Base-by-base conservation (phyloP, 176 grass and related monocot genomes). In the Rhynchospora pubera region DNA sequence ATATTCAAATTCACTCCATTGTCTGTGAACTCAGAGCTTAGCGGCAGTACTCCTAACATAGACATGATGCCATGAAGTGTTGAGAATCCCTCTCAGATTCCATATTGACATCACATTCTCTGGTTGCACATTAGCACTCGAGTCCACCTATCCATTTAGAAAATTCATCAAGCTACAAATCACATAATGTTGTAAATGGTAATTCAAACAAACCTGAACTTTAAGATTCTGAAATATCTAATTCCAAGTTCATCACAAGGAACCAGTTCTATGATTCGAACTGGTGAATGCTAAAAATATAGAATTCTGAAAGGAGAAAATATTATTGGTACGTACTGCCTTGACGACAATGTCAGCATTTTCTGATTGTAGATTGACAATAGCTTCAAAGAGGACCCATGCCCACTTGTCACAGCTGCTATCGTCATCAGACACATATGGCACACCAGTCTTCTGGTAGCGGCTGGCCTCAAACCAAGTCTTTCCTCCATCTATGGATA, bases 11-110 rank as follows among this genome's bases (percentile, higher is more conserved):
- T 61, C 28, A 47, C 16, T 63, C 62, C 10, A 4, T 42, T 47
- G 34, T 23, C 18, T 63, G 78, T 76, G 7, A 18, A 60, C 62
- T 82, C 47, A 82, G 62, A 82, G 79, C 61, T 82, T 82, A 82
- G 79, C 59, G 19, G 61, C 57, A 82, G 44, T 53, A 61, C 43
- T 64, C 44, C 47, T 82, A 51, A 95, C 84, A 81, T 85, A 83
- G 59, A 97, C 87, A 32, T 90, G 89, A 83, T 97, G 94, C 94
- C 94, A 97, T 58, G 94, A 91, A 66, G 85, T 97, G 63, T 97
- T 97, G n/a, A 97, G 89, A 83, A 97, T 91, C 81, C 91, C 94
- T 88, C 94, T 97, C 78, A 97, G 85, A 62, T 97, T 97, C 94
- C 94, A 97, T 86, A 97, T 83, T 56, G 81, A 71, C 61, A 89